These are phyloP conservation scores for Phlyctochytrium planicorne DNA, from an alignment of 192 early-diverging fungal species.

Conservation along the genomic window DNA sequence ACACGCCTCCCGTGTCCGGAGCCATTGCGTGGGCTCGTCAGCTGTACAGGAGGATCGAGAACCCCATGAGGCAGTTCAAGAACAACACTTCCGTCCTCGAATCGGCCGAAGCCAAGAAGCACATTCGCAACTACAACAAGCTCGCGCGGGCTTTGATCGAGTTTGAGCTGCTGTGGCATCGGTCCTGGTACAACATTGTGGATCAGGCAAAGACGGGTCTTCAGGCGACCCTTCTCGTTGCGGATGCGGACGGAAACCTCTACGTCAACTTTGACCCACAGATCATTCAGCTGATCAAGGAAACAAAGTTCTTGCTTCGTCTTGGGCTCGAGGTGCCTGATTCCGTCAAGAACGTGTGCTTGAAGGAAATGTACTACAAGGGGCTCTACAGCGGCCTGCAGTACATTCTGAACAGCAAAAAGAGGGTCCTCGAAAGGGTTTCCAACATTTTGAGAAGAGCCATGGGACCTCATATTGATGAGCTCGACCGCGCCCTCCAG, in stretches of 20 bases:
- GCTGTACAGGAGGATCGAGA: conserved; percentile 60
- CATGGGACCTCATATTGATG: conserved; percentile 61
- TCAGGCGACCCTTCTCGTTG: conserved; percentile 61
- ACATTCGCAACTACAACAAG: conserved; percentile 69
- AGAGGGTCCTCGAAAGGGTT: conserved; percentile 48
- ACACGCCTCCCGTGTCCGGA: conserved; percentile 61
- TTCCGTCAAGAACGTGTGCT: conserved; percentile 51
- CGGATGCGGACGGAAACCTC: conserved; percentile 51
- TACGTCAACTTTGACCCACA: conserved; percentile 65
- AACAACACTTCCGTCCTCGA: conserved; percentile 54
- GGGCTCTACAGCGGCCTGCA: conserved; percentile 41
- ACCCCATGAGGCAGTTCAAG: conserved; percentile 59
- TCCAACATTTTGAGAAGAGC: conserved; percentile 49
- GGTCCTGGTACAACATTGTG: conserved; percentile 56
- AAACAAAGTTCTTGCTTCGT: conserved; percentile 56
- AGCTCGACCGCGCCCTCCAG: conserved; percentile 56
- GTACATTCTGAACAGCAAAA: conserved; percentile 51
- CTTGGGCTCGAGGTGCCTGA: conserved; percentile 55
- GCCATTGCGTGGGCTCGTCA: conserved; percentile 65
- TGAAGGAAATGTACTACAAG: conserved; percentile 66
- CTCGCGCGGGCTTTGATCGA: conserved; percentile 63
- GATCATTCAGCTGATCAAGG: conserved; percentile 62
- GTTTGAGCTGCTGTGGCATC: conserved; percentile 62
- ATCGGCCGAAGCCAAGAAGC: conserved; percentile 58
- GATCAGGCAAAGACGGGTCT: conserved; percentile 64